Percentiles rank a stretch among this genome's conserved stretches.
Evolutionary conservation across 2,329 filamentous ascomycete genomes (phyloP).

Genomic region (Chrysoporthe austroafricana): DNA sequence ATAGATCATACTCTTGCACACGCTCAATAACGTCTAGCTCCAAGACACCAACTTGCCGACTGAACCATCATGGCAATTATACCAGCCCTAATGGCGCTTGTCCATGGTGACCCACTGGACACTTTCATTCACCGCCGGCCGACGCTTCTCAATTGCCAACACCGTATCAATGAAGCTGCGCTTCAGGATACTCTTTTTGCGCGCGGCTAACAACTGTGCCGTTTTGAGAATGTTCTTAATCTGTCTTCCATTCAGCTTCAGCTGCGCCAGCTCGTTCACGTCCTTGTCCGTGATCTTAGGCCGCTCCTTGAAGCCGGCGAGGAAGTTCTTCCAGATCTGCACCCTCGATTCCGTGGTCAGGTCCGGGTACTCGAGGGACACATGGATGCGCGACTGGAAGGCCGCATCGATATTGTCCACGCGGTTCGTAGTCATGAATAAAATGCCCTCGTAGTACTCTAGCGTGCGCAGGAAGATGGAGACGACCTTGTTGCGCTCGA

Average conservation of each 20-base stretch:
- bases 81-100: not conserved
- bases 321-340: conserved; percentile 46
- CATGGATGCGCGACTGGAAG: conserved; percentile 53
- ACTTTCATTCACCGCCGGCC: conserved; percentile 28
- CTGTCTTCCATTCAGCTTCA: conserved; percentile 40
- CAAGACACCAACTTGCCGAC: not conserved
- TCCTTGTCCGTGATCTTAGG: conserved; percentile 38
- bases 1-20: too few relatives aligned
- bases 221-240: conserved; percentile 45
- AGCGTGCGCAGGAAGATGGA: conserved; percentile 46
- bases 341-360: conserved; percentile 42
- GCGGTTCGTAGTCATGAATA: conserved; percentile 55
- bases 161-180: conserved; percentile 38
- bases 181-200: conserved; percentile 41
- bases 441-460: conserved; percentile 53
- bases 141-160: conserved; percentile 36
- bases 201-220: conserved; percentile 38
- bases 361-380: conserved; percentile 51
- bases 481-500: conserved; percentile 46
- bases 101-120: conserved; percentile 3
- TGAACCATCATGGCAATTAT: not conserved
- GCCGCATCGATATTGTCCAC: conserved; percentile 50
- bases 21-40: too few relatives aligned
- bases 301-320: conserved; percentile 38
- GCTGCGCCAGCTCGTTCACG: conserved; percentile 44